Conservation (phyloP, 2,329 filamentous ascomycete genomes). For the Davidsoniella virescens region DNA sequence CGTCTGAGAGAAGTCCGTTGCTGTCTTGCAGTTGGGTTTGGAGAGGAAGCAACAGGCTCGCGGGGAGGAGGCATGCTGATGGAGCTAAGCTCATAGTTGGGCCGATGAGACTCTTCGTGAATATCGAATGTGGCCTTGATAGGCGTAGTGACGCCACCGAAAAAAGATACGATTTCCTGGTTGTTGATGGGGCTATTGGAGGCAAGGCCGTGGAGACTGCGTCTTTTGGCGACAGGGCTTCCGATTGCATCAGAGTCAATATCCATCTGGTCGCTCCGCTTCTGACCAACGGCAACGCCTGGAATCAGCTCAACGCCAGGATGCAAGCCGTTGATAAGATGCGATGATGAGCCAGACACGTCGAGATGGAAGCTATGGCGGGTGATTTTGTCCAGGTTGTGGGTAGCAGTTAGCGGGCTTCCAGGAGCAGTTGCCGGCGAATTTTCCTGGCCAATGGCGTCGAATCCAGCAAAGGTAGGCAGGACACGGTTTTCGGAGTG, state of each 20-base stretch:
- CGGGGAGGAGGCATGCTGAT: slow-evolving; percentile 19
- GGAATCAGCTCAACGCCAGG: slow-evolving; percentile 10
- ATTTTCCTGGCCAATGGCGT: slow-evolving; percentile 27
- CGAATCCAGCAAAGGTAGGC: slow-evolving; percentile 13
- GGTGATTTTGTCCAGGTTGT: slow-evolving; percentile 30
- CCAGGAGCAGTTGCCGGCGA: slow-evolving; percentile 15
- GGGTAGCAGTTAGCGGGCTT: slow-evolving; percentile 27
- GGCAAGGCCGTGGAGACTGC: slow-evolving; percentile 68
- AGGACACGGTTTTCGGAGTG: slow-evolving; percentile 55
- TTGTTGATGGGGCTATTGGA: slow-evolving; percentile 20
- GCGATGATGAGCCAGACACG: slow-evolving; percentile 6
- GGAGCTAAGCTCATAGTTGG: slow-evolving; percentile 38
- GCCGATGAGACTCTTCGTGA: slow-evolving; percentile 21
- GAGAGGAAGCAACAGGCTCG: slow-evolving; percentile 26
- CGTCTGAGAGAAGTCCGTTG: slow-evolving; percentile 65
- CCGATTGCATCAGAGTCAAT: slow-evolving; percentile 62
- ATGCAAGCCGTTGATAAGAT: not conserved
- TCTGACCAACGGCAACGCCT: slow-evolving; percentile 21
- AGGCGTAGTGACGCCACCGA: slow-evolving; percentile 27
- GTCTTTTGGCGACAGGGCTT: slow-evolving; percentile 79
- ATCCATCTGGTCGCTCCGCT: slow-evolving; percentile 86
- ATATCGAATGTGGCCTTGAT: slow-evolving; percentile 16
- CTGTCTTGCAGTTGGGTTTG: slow-evolving; percentile 44
- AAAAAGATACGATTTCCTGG: slow-evolving; percentile 49
- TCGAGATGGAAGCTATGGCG: slow-evolving; percentile 38